These are phyloP conservation scores for Cinchona pubescens DNA, from an alignment of 257 asterid genomes.

Conservation along the genomic window DNA sequence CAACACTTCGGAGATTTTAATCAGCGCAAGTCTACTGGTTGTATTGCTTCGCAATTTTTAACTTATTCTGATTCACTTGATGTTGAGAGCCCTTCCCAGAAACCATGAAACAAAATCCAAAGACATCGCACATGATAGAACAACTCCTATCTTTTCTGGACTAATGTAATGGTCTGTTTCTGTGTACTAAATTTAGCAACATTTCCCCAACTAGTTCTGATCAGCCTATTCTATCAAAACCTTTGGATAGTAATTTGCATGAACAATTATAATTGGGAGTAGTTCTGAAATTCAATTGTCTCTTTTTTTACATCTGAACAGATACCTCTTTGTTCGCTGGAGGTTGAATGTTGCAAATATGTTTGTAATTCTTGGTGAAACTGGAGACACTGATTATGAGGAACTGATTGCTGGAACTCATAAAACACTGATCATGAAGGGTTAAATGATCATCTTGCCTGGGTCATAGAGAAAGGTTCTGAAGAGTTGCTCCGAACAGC, in stretches of 20 bases:
- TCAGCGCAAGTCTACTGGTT: not conserved
- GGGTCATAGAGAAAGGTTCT: conserved; percentile 57
- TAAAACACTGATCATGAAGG: conserved; percentile 65
- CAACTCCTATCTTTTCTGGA: not conserved
- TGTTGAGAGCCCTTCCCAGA: not conserved
- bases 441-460: no score
- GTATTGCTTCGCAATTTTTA: not conserved
- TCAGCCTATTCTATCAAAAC: no score
- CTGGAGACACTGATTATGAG: conserved; percentile 84
- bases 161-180: not conserved
- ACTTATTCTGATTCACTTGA: not conserved
- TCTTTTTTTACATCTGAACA: conserved; percentile 6
- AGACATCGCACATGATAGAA: not conserved
- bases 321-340: conserved; percentile 90
- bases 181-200: not conserved
- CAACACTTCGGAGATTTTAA: not conserved
- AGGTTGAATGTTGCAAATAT: conserved; percentile 68
- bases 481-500: conserved; percentile 67
- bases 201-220: not conserved
- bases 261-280: not conserved
- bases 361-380: conserved; percentile 81
- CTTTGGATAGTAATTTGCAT: not conserved
- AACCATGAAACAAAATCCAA: not conserved
- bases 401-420: conserved; percentile 76
- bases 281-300: not conserved